Evolutionary conservation across 805 yeast species (phyloP), one percentile per base, ranked within the genome.

Genomic region (Hanseniaspora guilliermondii): DNA sequence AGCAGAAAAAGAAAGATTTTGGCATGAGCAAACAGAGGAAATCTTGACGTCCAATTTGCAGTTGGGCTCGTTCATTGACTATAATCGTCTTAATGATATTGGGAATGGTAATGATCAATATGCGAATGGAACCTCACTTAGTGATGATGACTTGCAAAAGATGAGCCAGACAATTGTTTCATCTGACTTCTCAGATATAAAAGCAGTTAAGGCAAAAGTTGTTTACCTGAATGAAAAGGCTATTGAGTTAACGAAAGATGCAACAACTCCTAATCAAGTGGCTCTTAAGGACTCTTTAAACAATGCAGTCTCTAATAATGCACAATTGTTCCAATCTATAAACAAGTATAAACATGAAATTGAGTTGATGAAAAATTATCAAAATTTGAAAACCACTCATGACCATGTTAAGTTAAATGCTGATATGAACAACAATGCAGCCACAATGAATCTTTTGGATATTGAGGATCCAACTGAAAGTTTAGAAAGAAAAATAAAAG

Each of bases 31-130:
- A 62, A 74, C 81, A 45, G 97, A 89, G 57, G 75, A 75, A 57
- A 76, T 80, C 22, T 89, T 85, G 55, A 76, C 88, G 9, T 83
- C 95, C 0, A 79, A 87, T 61, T 85, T 86, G 65, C 93, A 89
- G 63, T 74, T 84, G 47, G 67, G 74, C 2, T 85, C 96, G 0
- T 86, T 86, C 9, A 73, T 88, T 56, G 97, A 88, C 61, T 87
- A 77, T 60, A 75, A 87, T 59, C 82, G 83, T 55, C 71, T 91
- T 54, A 96, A 96, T 1, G 73, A 73, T 44, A 76, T 85, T 2
- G 66, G 86, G 36, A 74, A 70, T 16, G 80, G 76, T 22, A 52
- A 52, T 14, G n/a, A 9, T 17, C 59, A 61, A 49, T 57, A 64
- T 12, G 62, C 63, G 49, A 60, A 61, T 24, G 63, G 67, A 59